Evolutionary conservation across 208 protist genomes (phyloP).

Genomic region (Wallacemonas sp.): DNA sequence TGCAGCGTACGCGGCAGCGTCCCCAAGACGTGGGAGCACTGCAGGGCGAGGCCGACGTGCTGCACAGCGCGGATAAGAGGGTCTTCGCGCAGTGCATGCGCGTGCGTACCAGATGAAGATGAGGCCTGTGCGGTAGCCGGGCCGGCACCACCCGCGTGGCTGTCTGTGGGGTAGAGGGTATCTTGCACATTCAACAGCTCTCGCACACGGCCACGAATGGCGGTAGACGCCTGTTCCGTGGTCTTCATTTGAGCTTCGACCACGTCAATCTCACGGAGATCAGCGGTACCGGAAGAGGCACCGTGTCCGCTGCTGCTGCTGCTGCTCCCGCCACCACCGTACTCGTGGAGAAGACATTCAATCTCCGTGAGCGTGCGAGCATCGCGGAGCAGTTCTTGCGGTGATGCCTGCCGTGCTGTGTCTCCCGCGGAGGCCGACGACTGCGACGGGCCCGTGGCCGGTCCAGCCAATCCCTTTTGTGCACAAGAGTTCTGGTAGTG

Average conservation of each 20-base stretch:
- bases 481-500: too few relatives aligned
- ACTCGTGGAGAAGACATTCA: conserved; percentile 47
- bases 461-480: not conserved
- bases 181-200: conserved; percentile 51
- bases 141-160: not conserved
- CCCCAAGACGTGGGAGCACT: conserved; percentile 62
- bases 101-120: not conserved
- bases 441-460: not conserved
- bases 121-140: not conserved
- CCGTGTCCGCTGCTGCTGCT: too few relatives aligned
- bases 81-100: not conserved
- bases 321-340: too few relatives aligned
- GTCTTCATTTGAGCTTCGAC: conserved; percentile 52
- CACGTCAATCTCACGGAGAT: conserved; percentile 54
- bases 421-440: not conserved
- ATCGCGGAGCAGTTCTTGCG: conserved; percentile 45
- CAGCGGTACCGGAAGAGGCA: not conserved
- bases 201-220: conserved; percentile 46
- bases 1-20: conserved; percentile 49
- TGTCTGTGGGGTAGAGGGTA: conserved; percentile 12
- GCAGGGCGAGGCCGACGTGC: conserved; percentile 55
- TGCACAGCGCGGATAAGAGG: conserved; percentile 9
- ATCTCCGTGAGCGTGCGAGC: conserved; percentile 67
- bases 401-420: conserved; percentile 1
- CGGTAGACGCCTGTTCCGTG: conserved; percentile 47